Evolutionary conservation across 1,284 basidiomycete genomes (phyloP).

Genomic region (Anthracocystis setariae): DNA sequence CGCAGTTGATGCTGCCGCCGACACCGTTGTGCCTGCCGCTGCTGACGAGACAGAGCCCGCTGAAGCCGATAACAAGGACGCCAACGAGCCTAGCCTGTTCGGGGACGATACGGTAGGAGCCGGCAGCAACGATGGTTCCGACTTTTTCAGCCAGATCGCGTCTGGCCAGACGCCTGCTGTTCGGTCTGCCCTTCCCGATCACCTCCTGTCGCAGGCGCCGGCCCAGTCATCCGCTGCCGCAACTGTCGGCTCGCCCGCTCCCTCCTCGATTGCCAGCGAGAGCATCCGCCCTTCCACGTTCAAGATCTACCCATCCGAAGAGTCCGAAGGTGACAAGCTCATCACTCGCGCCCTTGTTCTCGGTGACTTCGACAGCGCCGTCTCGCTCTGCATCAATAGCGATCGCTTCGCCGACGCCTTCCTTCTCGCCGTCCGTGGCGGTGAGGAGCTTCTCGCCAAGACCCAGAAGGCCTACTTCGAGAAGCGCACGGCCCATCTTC

Average conservation of each 20-base stretch:
- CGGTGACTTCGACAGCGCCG: slow-evolving; percentile 92
- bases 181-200: slow-evolving; percentile 73
- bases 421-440: slow-evolving; percentile 89
- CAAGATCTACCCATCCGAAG: slow-evolving; percentile 88
- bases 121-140: slow-evolving; percentile 75
- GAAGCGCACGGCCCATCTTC: slow-evolving; percentile 78
- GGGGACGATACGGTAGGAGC: slow-evolving; percentile 76
- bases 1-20: slow-evolving; percentile 70
- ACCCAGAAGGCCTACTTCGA: slow-evolving; percentile 96
- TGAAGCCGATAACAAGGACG: slow-evolving; percentile 68
- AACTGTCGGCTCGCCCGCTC: slow-evolving; percentile 57
- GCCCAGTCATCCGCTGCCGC: slow-evolving; percentile 71
- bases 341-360: slow-evolving; percentile 92
- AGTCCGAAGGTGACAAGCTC: slow-evolving; percentile 86
- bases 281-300: slow-evolving; percentile 76
- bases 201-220: slow-evolving; percentile 72
- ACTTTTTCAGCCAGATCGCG: slow-evolving; percentile 86
- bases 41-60: slow-evolving; percentile 9
- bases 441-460: slow-evolving; percentile 84
- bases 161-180: slow-evolving; percentile 25
- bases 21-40: slow-evolving; percentile 10
- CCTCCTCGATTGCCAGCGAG: slow-evolving; percentile 83
- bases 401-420: slow-evolving; percentile 95
- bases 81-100: slow-evolving; percentile 79
- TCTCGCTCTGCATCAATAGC: slow-evolving; percentile 86